These are phyloP conservation scores for Neckera pumila DNA, from an alignment of 225 moss, liverwort and hornwort genomes.

Conservation along the genomic window DNA sequence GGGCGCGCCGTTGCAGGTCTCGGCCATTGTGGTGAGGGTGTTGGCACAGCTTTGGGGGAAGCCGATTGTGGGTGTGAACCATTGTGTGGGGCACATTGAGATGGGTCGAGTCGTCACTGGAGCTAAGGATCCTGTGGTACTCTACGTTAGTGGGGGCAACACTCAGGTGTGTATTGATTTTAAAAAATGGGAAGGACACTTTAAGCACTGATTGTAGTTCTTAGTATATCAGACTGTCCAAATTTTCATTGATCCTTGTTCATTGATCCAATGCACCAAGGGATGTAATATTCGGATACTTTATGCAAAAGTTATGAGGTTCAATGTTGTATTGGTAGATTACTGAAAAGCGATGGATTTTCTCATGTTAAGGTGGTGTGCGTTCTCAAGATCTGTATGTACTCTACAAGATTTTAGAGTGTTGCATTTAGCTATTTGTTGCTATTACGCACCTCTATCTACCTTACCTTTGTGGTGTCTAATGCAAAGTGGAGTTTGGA, in stretches of 20 bases:
- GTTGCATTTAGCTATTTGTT: neutral
- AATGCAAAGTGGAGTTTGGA: neutral
- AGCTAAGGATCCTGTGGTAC: conserved; percentile 78
- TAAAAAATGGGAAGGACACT: neutral
- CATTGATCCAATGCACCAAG: neutral
- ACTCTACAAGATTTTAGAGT: neutral
- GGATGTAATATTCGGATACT: neutral
- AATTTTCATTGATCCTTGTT: neutral
- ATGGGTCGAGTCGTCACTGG: conserved; percentile 93
- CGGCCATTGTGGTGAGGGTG: conserved; percentile 78
- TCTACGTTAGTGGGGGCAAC: conserved; percentile 94
- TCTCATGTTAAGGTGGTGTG: neutral
- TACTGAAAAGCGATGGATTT: neutral
- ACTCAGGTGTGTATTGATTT: conserved; percentile 39
- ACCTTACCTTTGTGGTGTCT: neutral
- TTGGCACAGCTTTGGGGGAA: conserved; percentile 82
- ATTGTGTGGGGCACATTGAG: conserved; percentile 90
- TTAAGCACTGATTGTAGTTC: neutral
- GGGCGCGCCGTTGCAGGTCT: conserved; percentile 96
- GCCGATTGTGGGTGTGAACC: conserved; percentile 86
- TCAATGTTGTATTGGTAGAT: neutral
- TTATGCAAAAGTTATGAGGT: neutral
- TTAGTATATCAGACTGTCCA: neutral
- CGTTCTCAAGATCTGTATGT: neutral
- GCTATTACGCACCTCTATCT: neutral